Conservation (phyloP, 2,329 filamentous ascomycete species). For the Diaporthe amygdali region DNA sequence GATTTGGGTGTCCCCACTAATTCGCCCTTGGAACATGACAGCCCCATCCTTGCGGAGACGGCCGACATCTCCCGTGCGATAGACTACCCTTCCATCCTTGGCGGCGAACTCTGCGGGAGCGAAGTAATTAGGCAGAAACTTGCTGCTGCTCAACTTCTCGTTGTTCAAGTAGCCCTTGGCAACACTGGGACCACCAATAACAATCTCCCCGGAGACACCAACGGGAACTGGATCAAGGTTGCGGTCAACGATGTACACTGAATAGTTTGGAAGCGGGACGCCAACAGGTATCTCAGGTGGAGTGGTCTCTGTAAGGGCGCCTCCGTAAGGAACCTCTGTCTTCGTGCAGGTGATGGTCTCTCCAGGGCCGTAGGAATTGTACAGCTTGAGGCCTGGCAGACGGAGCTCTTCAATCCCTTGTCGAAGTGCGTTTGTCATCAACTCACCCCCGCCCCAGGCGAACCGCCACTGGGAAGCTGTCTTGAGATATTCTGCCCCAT, state of each 20-base stretch:
- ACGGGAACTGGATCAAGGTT: slow-evolving; percentile 34
- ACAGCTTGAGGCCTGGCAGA: slow-evolving; percentile 8
- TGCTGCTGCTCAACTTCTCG: slow-evolving; percentile 26
- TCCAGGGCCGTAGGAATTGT: slow-evolving; percentile 16
- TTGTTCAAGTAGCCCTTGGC: slow-evolving; percentile 43
- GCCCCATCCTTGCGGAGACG: slow-evolving; percentile 38
- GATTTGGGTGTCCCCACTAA: slow-evolving; percentile 47
- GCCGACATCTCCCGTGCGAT: slow-evolving; percentile 48
- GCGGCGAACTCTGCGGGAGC: slow-evolving; percentile 12
- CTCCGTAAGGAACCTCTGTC: neutral
- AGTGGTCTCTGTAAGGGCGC: neutral
- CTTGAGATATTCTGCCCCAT: slow-evolving; percentile 16
- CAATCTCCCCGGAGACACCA: slow-evolving; percentile 46
- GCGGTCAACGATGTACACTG: slow-evolving; percentile 48
- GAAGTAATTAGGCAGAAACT: slow-evolving; percentile 19
- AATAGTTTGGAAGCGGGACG: slow-evolving; percentile 34
- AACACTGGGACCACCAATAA: slow-evolving; percentile 45
- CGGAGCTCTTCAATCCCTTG: neutral
- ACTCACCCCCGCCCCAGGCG: slow-evolving; percentile 41
- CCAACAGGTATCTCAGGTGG: neutral
- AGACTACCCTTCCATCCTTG: slow-evolving; percentile 34
- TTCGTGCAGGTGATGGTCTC: slow-evolving; percentile 13
- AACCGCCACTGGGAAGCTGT: slow-evolving; percentile 32
- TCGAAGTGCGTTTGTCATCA: slow-evolving; percentile 18
- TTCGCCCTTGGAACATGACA: slow-evolving; percentile 42